A percentile compares a stretch with the other conserved stretches of the same genome.
Evolutionary conservation across 2,329 filamentous ascomycete genomes (phyloP).

Genomic region (Aspergillus pseudoviridinutans): DNA sequence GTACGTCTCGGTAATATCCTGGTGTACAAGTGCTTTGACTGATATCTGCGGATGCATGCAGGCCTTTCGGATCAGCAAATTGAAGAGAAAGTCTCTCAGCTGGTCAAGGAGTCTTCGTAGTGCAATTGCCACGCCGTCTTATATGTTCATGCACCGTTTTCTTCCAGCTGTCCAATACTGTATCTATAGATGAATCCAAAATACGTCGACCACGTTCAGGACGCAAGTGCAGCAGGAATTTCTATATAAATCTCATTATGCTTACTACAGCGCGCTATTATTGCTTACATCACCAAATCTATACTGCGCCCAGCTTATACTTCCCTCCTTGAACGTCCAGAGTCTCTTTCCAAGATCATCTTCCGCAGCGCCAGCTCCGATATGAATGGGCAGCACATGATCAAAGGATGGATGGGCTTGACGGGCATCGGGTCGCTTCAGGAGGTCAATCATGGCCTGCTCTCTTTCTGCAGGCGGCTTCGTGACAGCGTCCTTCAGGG

Average conservation of each 20-base stretch:
- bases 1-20: slow-evolving; percentile 35
- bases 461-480: slow-evolving; percentile 41
- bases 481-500: slow-evolving; percentile 62
- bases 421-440: slow-evolving; percentile 52
- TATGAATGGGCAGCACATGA: slow-evolving; percentile 58
- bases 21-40: slow-evolving; percentile 4
- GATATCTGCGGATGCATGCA: slow-evolving; percentile 25
- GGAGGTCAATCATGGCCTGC: slow-evolving; percentile 43
- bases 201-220: slow-evolving; percentile 7
- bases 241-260: not conserved
- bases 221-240: not conserved
- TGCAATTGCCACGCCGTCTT: slow-evolving; percentile 13
- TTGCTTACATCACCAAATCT: slow-evolving; percentile 42
- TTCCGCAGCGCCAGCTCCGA: slow-evolving; percentile 55
- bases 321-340: slow-evolving; percentile 50
- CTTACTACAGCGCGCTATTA: slow-evolving; percentile 20
- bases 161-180: slow-evolving; percentile 25
- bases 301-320: slow-evolving; percentile 55
- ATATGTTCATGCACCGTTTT: slow-evolving; percentile 24
- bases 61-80: slow-evolving; percentile 68
- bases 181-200: slow-evolving; percentile 39
- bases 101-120: slow-evolving; percentile 54
- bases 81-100: slow-evolving; percentile 60
- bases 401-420: slow-evolving; percentile 62
- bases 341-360: slow-evolving; percentile 43